Evolutionary conservation across 129 eudicot species (phyloP).

Genomic region (Escallonia herrerae): DNA sequence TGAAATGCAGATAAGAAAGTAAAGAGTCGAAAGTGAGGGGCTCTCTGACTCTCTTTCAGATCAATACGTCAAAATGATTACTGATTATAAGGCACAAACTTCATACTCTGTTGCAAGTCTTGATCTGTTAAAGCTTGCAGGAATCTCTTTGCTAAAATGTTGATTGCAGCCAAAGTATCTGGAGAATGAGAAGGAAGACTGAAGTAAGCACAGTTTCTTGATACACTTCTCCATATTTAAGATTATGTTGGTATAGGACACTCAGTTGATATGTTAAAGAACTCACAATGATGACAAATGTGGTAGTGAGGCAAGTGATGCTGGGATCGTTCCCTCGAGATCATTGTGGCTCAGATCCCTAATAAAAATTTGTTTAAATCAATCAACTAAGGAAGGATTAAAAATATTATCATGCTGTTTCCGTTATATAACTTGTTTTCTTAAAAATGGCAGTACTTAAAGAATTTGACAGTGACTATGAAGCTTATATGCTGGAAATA

Average conservation of each 20-base stretch:
- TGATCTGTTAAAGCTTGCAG: slow-evolving; percentile 33
- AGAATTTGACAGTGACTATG: neutral
- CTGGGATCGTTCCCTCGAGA: slow-evolving; percentile 54
- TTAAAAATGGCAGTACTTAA: neutral
- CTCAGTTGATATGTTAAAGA: slow-evolving; percentile 3
- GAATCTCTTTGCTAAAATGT: slow-evolving; percentile 37
- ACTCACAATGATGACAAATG: slow-evolving; percentile 60
- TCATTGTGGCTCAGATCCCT: slow-evolving; percentile 82
- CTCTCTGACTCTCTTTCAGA: neutral
- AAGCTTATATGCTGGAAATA: neutral
- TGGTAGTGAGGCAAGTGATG: slow-evolving; percentile 40
- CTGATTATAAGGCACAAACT: slow-evolving; percentile 10
- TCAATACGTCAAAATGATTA: neutral
- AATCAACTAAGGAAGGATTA: slow-evolving; percentile 9
- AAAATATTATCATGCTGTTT: neutral
- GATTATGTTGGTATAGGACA: neutral
- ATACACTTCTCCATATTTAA: neutral
- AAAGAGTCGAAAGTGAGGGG: neutral
- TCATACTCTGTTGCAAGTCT: slow-evolving; percentile 66
- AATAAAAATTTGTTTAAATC: slow-evolving; percentile 4
- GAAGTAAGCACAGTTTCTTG: neutral
- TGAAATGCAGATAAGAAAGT: slow-evolving; percentile 21
- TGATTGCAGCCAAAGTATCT: slow-evolving; percentile 73
- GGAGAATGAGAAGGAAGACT: slow-evolving; percentile 4
- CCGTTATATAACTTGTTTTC: neutral